Base-by-base conservation (phyloP, 2,329 filamentous ascomycete genomes). In the Sporothrix sp. region DNA sequence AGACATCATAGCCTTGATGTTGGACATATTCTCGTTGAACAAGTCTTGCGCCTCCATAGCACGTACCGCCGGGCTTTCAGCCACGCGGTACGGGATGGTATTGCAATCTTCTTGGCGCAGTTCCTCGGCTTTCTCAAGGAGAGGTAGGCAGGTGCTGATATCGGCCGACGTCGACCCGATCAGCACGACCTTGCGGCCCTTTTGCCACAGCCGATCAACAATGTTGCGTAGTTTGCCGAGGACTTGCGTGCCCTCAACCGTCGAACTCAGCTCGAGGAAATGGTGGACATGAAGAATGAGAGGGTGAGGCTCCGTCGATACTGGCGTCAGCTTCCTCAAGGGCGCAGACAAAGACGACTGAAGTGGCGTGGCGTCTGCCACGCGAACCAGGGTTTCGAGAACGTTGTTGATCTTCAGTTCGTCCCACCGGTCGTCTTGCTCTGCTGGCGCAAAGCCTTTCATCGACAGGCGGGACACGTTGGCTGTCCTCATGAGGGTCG, bases 201-300 rank as follows among this genome's bases (percentile, higher is more conserved):
- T 74, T 49, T 76, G 74, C 72, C 90, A 85, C 52, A 83, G 75
- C 53, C 78, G 76, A 59, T 90, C 83, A 23, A 95, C 79, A 7
- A 85, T 72, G 43, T 78, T 75, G 48, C 86, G 81, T 11, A 98
- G 68, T 52, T 83, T 80, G 36, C 73, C 70, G 7, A 96, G 68
- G 28, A 97, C 76, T 20, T 77, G 74, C 2, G 78, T 73, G 10
- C 88, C 87, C 52, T 87, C 81, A 6, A 76, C 65, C 1, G 85
- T 82, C 61, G 78, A 76, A 58, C 76, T 79, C 8, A 98, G 72
- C 56, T 94, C 87, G 48, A 85, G 81, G 60, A 88, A 85, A 63
- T 97, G 87, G 62, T 85, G 79, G 11, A 95, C 69, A 58, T 87
- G 87, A 35, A 94, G 72, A 52, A 97, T 82, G 7, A 89, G 73